Base-by-base conservation (phyloP, 257 asterid species). In the Solanum piurae region DNA sequence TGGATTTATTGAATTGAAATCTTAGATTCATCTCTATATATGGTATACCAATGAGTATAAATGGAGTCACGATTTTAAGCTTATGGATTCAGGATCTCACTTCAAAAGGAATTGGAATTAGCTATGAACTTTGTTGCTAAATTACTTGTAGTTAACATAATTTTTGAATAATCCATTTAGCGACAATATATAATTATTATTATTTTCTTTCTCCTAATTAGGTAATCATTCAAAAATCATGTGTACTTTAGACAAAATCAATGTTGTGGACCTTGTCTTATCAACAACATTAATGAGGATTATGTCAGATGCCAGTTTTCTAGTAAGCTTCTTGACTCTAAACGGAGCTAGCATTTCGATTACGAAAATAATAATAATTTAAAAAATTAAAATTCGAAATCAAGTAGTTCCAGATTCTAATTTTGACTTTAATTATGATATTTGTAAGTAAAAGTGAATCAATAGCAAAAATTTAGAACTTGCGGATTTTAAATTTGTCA, bases 41-140 rank as follows among this genome's bases (percentile, higher is more conserved):
- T 2, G 12, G 1, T 8, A 4, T 34, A 9, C 3, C 2, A 0
- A 13, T 18, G n/a, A 66, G 20, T 1, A 5, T 7, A 25, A 20
- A 0, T 0, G 4, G 1, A 27, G 21, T 29, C 0, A 27, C 2
- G 4, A 68, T 12, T 66, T 25, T 5, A 25, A 12, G 9, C 5
- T 71, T 71, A 4, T 31, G n/a, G 3, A 4, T 71, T 71, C 6
- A 0, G 0, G 0, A 71, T 31, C 0, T 25, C 33, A 64, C 7
- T 64, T n/a, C 13, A 64, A 64, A 10, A 21, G 1, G 3, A n/a
- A 64, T 0, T n/a, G 13, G 12, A 60, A 60, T 1, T 60, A 60
- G 0, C 68, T 60, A 60, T 23, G 12, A 21, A 60, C 25, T 60
- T 60, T 60, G 27, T 60, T 9, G 71, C 7, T 62, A 62, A 62